Conservation (phyloP, 371 early-diverging fungal species). For the Syncephalis plumigaleata region DNA sequence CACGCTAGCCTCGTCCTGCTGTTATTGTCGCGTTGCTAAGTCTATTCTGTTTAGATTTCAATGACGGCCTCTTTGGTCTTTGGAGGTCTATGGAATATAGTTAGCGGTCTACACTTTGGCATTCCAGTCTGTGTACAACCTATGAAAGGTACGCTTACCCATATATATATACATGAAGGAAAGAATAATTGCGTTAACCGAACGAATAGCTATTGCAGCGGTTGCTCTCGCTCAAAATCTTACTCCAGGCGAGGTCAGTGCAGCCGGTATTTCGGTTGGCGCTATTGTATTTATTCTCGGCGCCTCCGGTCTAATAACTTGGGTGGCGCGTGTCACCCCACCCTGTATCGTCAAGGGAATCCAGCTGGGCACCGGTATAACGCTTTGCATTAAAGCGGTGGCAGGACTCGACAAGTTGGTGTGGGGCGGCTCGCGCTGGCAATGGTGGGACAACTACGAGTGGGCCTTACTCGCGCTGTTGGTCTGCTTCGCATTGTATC, state of each 20-base stretch:
- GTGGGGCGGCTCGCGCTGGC: constrained; percentile 19
- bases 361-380: constrained; percentile 72
- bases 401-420: constrained; percentile 19
- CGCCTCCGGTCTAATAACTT: constrained; percentile 45
- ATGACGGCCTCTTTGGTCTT: constrained; percentile 68
- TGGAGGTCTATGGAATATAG: constrained; percentile 77
- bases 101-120: constrained; percentile 53
- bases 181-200: background rate
- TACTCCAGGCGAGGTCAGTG: constrained; percentile 47
- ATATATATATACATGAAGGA: background rate
- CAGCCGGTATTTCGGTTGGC: constrained; percentile 60
- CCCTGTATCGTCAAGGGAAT: constrained; percentile 67
- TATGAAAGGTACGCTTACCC: constrained; percentile 42
- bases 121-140: constrained; percentile 79
- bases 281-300: constrained; percentile 48
- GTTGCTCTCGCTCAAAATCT: constrained; percentile 55
- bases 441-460: constrained; percentile 63
- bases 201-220: constrained; percentile 56
- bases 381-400: constrained; percentile 53
- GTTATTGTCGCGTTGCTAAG: no score
- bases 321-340: constrained; percentile 56
- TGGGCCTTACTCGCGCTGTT: constrained; percentile 49
- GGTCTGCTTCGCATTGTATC: constrained; percentile 47
- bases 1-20: no score
- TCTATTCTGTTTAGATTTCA: constrained; percentile 21